Conservation (phyloP, 2,329 filamentous ascomycete genomes). For the Leptographium galeiforme region DNA sequence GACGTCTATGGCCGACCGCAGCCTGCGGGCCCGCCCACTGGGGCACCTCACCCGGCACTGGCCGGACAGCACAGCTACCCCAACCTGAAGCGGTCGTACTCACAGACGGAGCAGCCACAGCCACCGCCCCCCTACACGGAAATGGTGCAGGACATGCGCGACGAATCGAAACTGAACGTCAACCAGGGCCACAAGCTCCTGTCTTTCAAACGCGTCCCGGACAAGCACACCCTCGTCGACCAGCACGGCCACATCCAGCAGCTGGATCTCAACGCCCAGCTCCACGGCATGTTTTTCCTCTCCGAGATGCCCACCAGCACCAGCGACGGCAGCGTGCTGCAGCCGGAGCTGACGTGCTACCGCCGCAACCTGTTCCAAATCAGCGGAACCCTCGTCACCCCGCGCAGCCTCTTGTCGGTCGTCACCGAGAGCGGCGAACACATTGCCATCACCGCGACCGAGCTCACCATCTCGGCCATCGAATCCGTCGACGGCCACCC, state of each 20-base stretch:
- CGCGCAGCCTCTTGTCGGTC: conserved; percentile 64
- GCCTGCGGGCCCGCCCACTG: conserved; percentile 4
- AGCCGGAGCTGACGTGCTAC: conserved; percentile 87
- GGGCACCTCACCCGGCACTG: conserved; percentile 24
- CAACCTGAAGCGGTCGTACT: conserved; percentile 44
- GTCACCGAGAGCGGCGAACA: conserved; percentile 75
- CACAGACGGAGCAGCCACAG: conserved; percentile 32
- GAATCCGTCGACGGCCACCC: conserved; percentile 89
- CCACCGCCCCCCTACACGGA: conserved; percentile 37
- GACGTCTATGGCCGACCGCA: conserved; percentile 39
- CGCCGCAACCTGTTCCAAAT: conserved; percentile 93
- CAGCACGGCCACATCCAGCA: conserved; percentile 46
- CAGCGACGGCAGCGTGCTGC: conserved; percentile 42
- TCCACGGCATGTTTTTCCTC: conserved; percentile 82
- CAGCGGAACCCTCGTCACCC: conserved; percentile 74
- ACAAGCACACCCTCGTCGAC: conserved; percentile 48
- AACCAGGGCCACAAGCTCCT: conserved; percentile 49
- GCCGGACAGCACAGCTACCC: conserved; percentile 38
- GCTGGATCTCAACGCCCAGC: conserved; percentile 55
- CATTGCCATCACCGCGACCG: conserved; percentile 67
- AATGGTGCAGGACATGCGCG: conserved; percentile 46
- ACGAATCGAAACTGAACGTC: conserved; percentile 43
- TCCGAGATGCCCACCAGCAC: conserved; percentile 61
- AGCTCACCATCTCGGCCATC: conserved; percentile 80
- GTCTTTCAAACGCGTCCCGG: conserved; percentile 41